Base-by-base conservation (phyloP, 768 basidiomycete species). In the Gautieria morchelliformis region DNA sequence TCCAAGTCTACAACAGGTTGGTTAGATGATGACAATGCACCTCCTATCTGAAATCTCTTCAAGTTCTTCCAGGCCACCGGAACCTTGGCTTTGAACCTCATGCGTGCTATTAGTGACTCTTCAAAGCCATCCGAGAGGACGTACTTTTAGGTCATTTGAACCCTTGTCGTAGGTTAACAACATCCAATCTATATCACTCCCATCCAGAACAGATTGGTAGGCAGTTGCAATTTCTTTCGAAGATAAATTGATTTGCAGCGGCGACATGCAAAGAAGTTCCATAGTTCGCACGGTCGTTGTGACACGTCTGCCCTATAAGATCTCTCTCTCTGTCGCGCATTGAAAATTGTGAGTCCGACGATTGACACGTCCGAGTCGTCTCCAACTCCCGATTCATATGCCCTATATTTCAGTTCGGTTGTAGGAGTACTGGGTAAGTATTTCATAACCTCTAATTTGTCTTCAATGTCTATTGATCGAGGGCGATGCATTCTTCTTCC, bases 21-120 rank as follows among this genome's bases (percentile, higher is more conserved):
- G 27, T 33, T 30, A 59, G 58, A 44, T 59, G 59, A 20, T 60
- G 52, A 27, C 40, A 11, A 67, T 84, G 45, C 60, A 90, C 91
- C 88, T 78, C 58, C 93, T 94, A 69, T 97, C 93, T 41, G 85
- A 89, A 71, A 97, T 97, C 72, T 95, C 93, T 66, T 89, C 82
- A 2, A 98, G 74, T 64, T 93, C 92, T 62, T 94, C 88, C 11
- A 97, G 76, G 1, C 92, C 91, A n/a, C 87, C 89, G 56, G 74
- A 76, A n/a, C 93, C 93, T 1, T 84, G 87, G 3, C 79, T 77
- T 66, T 94, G 92, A 3, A 94, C 85, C 56, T 57, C 22, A 15
- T 24, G 48, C 17, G 24, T 20, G 4, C 15, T 39, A 14, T 32
- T 19, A 47, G 24, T 32, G 35, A 10, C 10, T 37, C 10, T 9